Conservation (phyloP, 2,329 filamentous ascomycete genomes). For the Fusarium sp. region DNA sequence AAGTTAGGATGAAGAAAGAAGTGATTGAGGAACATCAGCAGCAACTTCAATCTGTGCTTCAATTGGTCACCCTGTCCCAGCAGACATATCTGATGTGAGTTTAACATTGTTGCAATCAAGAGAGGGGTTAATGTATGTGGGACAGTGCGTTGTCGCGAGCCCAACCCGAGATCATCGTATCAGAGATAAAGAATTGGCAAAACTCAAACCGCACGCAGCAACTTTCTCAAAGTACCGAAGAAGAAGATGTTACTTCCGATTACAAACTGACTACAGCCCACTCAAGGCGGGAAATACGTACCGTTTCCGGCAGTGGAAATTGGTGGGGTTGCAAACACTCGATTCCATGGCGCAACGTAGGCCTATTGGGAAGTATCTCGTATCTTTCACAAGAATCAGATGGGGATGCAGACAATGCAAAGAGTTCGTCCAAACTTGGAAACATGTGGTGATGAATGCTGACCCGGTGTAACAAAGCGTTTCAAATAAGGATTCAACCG, state of each 20-base stretch:
- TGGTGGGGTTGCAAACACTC: too few species aligned
- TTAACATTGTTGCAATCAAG: too few species aligned
- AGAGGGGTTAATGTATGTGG: too few species aligned
- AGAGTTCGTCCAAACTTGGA: too few species aligned
- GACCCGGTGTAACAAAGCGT: too few species aligned
- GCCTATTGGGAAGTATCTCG: background rate
- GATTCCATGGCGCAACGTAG: fast-evolving
- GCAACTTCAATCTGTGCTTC: slow-evolving; percentile 1
- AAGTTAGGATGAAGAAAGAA: slow-evolving; percentile 13
- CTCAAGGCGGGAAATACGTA: too few species aligned
- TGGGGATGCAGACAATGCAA: too few species aligned
- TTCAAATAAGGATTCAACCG: too few species aligned
- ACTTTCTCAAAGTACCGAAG: fast-evolving
- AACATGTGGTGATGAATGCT: too few species aligned
- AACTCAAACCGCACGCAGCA: background rate
- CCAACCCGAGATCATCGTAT: slow-evolving; percentile 4
- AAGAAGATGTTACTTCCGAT: fast-evolving
- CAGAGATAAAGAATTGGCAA: background rate
- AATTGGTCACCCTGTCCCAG: slow-evolving; percentile 13
- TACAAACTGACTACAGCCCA: too few species aligned
- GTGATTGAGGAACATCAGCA: slow-evolving; percentile 18
- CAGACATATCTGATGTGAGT: slow-evolving; percentile 26
- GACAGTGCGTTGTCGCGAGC: slow-evolving; percentile 14
- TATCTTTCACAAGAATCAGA: background rate
- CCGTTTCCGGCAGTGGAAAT: too few species aligned